Conservation (phyloP, 2,329 filamentous ascomycete species). For the Cadophora luteo-olivacea region DNA sequence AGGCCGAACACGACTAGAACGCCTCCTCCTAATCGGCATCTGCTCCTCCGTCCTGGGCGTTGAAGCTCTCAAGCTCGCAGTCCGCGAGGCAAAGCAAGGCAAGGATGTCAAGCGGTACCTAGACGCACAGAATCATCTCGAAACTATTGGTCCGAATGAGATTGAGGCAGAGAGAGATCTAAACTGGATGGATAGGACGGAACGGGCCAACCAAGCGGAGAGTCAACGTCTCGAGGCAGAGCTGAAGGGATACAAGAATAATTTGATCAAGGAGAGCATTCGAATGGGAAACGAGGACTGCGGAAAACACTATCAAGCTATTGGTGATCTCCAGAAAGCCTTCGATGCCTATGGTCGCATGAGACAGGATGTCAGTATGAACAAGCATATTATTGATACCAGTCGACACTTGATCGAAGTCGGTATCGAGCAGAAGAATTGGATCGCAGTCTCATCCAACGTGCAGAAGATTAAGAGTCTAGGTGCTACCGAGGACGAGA, state of each 20-base stretch:
- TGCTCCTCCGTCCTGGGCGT: conserved; percentile 76
- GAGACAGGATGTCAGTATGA: conserved; percentile 86
- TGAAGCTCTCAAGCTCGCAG: conserved; percentile 81
- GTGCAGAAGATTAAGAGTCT: conserved; percentile 69
- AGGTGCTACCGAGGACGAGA: conserved; percentile 51
- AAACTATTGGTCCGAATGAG: conserved; percentile 68
- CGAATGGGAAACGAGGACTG: conserved; percentile 94
- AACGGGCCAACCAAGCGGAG: conserved; percentile 71
- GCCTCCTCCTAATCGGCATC: conserved; percentile 81
- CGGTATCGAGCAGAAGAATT: conserved; percentile 78
- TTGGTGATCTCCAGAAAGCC: conserved; percentile 75
- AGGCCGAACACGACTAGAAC: conserved; percentile 83
- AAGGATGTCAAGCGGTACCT: conserved; percentile 76
- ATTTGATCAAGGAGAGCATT: conserved; percentile 96
- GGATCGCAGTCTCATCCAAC: conserved; percentile 70
- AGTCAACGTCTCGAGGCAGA: conserved; percentile 81
- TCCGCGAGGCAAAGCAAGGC: conserved; percentile 77
- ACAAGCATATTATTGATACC: conserved; percentile 84
- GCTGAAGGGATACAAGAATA: conserved; percentile 93
- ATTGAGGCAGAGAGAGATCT: conserved; percentile 71
- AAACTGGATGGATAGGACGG: conserved; percentile 75
- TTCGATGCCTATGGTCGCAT: conserved; percentile 83
- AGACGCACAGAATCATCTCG: conserved; percentile 70
- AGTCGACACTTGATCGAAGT: conserved; percentile 79
- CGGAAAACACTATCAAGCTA: conserved; percentile 80